Conservation (phyloP, 257 asterid genomes). For the Knoxia roxburghii region DNA sequence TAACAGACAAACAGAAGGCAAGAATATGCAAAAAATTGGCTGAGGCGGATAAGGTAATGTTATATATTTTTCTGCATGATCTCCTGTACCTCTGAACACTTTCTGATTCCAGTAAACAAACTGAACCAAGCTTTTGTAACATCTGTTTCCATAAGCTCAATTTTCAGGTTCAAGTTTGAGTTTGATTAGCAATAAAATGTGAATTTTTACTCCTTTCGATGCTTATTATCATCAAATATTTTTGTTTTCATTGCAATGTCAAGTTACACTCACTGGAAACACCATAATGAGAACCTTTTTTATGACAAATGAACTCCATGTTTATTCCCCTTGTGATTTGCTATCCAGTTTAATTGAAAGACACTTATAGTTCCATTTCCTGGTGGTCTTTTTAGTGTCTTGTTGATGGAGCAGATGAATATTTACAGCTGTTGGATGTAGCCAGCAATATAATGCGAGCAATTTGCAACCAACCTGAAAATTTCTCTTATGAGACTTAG, state of each 20-base stretch:
- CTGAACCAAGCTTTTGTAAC: background rate
- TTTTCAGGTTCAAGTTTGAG: background rate
- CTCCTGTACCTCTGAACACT: background rate
- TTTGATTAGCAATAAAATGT: background rate
- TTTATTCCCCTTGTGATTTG: background rate
- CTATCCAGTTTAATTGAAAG: background rate
- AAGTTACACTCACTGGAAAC: background rate
- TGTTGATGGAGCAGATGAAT: slow-evolving; percentile 92
- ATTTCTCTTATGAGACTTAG: slow-evolving; percentile 40
- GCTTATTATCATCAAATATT: background rate
- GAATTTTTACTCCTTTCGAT: too few relatives aligned
- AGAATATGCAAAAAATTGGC: slow-evolving; percentile 85
- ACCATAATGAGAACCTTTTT: background rate
- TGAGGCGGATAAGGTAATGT: slow-evolving; percentile 81
- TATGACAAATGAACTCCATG: background rate
- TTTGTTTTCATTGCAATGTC: background rate
- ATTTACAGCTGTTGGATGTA: slow-evolving; percentile 82
- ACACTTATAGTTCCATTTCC: background rate
- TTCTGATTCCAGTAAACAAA: background rate
- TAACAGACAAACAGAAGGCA: slow-evolving; percentile 82
- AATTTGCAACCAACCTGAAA: slow-evolving; percentile 47
- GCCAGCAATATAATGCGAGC: slow-evolving; percentile 72
- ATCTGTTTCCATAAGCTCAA: background rate
- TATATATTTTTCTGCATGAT: background rate
- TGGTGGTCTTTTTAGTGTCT: slow-evolving; percentile 48